phyloP scores from a whole-genome alignment of 1,139 yeast species.

The Scheffersomyces cryptocercus region DNA sequence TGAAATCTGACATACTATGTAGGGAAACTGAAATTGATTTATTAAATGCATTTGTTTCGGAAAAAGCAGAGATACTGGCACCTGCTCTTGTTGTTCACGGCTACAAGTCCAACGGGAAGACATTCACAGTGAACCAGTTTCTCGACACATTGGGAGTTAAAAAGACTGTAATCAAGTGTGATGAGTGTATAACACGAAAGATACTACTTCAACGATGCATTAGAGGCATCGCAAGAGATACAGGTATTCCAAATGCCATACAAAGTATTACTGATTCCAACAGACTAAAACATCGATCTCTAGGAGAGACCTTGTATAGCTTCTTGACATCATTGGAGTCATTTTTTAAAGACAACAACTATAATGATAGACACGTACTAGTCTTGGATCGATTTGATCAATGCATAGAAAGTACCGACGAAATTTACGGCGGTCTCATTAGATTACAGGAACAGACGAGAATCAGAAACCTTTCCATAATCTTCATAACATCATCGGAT shows the following conservation, averaged over 20 bases:
- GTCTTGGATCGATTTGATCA: constrained; percentile 63
- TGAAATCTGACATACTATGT: constrained; percentile 6
- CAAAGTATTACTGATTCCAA: constrained; percentile 4
- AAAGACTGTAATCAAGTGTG: constrained; percentile 35
- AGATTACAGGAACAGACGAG: constrained; percentile 45
- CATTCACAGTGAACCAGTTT: constrained; percentile 29
- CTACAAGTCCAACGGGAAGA: constrained; percentile 42
- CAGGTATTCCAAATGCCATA: constrained; percentile 17
- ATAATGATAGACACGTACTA: constrained; percentile 47
- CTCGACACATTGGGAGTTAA: constrained; percentile 24
- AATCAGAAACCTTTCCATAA: constrained; percentile 30
- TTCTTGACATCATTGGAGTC: constrained; percentile 44
- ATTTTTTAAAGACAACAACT: constrained; percentile 32
- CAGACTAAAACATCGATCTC: constrained; percentile 7
- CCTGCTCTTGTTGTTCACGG: constrained; percentile 42
- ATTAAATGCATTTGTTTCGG: constrained; percentile 27
- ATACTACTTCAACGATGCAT: constrained; percentile 41
- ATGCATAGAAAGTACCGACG: constrained; percentile 50
- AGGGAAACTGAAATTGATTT: constrained; percentile 31
- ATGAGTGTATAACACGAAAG: constrained; percentile 40
- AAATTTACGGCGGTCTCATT: constrained; percentile 47
- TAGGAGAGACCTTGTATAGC: constrained; percentile 48
- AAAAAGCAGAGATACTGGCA: constrained; percentile 21
- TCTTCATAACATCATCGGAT: constrained; percentile 39
- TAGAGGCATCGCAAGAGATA: constrained; percentile 28